Conservation (phyloP, 2,329 filamentous ascomycete species). For the Cytospora paraplurivora region DNA sequence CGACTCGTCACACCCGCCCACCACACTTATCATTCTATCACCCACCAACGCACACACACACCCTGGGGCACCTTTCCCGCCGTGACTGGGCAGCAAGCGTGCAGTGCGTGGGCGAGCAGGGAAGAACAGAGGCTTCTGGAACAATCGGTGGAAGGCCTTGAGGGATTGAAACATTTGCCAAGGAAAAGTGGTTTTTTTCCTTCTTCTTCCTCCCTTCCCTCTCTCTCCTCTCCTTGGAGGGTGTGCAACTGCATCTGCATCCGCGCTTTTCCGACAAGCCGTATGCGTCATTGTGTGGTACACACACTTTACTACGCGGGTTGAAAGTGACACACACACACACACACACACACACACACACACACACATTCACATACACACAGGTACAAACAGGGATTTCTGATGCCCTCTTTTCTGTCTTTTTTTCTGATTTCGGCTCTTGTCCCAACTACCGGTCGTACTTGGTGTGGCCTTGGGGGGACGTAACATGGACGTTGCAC, state of each 20-base stretch:
- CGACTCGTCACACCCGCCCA: too few relatives aligned
- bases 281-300: neutral
- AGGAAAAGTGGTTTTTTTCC: neutral
- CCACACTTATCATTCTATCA: neutral
- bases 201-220: neutral
- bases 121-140: neutral
- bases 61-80: neutral
- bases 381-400: neutral
- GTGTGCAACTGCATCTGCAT: too few relatives aligned
- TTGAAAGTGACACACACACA: neutral
- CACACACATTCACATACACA: too few relatives aligned
- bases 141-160: neutral
- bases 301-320: too few relatives aligned
- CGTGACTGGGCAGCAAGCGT: neutral
- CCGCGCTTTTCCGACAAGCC: neutral
- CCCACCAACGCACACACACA: neutral
- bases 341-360: neutral
- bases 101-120: neutral
- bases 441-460: too few relatives aligned
- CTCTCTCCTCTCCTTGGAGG: too few relatives aligned
- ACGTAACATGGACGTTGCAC: neutral
- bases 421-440: neutral
- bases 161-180: neutral
- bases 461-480: too few relatives aligned
- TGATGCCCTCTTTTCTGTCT: neutral